Conservation (phyloP, 2,329 filamentous ascomycete genomes). For the Aspergillus pseudoviridinutans region DNA sequence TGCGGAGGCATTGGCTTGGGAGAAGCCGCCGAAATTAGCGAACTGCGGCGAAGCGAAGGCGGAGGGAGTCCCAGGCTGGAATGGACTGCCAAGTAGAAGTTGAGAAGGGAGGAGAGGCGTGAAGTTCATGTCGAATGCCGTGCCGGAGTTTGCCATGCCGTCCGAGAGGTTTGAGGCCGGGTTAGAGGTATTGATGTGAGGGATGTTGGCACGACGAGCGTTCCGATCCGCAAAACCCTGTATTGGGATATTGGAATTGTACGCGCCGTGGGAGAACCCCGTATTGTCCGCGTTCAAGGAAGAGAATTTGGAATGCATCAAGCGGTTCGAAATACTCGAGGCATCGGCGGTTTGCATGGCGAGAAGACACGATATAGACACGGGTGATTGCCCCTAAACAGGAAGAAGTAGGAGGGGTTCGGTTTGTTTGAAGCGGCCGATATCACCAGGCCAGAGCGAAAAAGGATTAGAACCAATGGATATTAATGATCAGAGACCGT, state of each 20-base stretch:
- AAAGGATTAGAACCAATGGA: slow-evolving; percentile 11
- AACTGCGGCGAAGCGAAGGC: slow-evolving; percentile 91
- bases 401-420: slow-evolving; percentile 70
- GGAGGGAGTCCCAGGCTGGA: slow-evolving; percentile 89
- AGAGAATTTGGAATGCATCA: slow-evolving; percentile 71
- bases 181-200: slow-evolving; percentile 83
- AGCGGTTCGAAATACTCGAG: slow-evolving; percentile 60
- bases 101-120: slow-evolving; percentile 93
- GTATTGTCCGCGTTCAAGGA: slow-evolving; percentile 68
- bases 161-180: slow-evolving; percentile 53
- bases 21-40: slow-evolving; percentile 74
- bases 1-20: slow-evolving; percentile 53
- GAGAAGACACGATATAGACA: slow-evolving; percentile 57
- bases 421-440: slow-evolving; percentile 6
- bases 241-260: slow-evolving; percentile 68
- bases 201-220: slow-evolving; percentile 76
- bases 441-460: slow-evolving; percentile 17
- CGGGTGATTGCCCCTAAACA: slow-evolving; percentile 71
- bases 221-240: slow-evolving; percentile 83
- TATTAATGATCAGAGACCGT: slow-evolving; percentile 12
- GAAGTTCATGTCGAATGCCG: slow-evolving; percentile 96
- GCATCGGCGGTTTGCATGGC: slow-evolving; percentile 84
- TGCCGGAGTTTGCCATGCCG: slow-evolving; percentile 82
- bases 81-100: slow-evolving; percentile 89
- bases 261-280: slow-evolving; percentile 89